phyloP scores from a whole-genome alignment of 129 eudicot species.

The Escallonia herrerae region DNA sequence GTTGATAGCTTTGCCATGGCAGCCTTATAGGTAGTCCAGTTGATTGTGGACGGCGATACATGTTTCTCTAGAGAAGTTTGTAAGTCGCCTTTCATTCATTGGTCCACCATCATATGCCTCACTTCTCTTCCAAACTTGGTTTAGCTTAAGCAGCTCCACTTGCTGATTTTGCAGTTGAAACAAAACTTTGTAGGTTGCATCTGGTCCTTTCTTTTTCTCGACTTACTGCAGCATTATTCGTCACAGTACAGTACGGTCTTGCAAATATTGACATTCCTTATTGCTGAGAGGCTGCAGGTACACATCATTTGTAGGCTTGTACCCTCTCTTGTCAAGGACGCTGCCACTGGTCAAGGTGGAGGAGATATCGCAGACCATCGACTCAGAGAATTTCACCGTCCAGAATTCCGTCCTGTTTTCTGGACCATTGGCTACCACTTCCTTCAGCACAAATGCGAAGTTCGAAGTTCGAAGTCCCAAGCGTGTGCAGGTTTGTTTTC shows the following conservation, averaged over 20 bases:
- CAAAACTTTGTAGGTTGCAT: too few relatives aligned
- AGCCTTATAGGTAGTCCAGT: too few relatives aligned
- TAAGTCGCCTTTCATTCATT: too few relatives aligned
- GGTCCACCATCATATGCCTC: too few relatives aligned
- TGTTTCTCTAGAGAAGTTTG: too few relatives aligned
- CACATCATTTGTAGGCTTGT: constrained; percentile 80
- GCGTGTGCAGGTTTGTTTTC: constrained; percentile 65
- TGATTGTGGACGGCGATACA: too few relatives aligned
- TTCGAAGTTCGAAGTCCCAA: constrained; percentile 96
- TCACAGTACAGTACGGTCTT: not conserved
- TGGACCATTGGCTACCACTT: constrained; percentile 72
- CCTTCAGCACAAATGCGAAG: constrained; percentile 76
- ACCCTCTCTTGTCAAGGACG: constrained; percentile 65
- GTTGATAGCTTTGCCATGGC: too few relatives aligned
- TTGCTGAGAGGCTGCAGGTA: constrained; percentile 42
- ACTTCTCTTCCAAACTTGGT: too few relatives aligned
- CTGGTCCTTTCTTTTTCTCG: too few relatives aligned
- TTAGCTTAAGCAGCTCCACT: too few relatives aligned
- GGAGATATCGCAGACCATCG: constrained; percentile 92
- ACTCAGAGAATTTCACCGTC: constrained; percentile 78
- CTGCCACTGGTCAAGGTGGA: constrained; percentile 67
- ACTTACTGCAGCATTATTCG: too few relatives aligned
- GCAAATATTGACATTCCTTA: not conserved
- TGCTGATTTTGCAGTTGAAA: too few relatives aligned
- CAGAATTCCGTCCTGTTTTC: constrained; percentile 73